phyloP scores from a whole-genome alignment of 805 yeast genomes.

The Starmerella gropengiesseri region DNA sequence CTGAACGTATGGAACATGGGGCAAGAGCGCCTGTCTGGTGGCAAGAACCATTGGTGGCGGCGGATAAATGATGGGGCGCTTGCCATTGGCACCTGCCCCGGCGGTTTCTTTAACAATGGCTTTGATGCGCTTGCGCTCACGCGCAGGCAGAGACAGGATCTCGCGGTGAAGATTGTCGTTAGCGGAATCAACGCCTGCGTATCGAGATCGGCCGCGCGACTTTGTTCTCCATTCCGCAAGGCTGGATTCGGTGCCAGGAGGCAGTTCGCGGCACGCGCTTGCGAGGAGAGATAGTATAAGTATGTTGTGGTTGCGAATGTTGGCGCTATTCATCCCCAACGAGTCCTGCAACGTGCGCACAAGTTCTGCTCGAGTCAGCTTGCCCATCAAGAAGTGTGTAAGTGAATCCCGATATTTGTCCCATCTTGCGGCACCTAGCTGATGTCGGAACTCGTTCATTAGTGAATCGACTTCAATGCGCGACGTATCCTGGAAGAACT shows the following conservation, averaged over 20 bases:
- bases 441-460: slow-evolving; percentile 60
- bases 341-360: slow-evolving; percentile 47
- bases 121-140: slow-evolving; percentile 77
- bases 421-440: slow-evolving; percentile 66
- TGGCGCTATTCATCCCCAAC: slow-evolving; percentile 33
- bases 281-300: slow-evolving; percentile 71
- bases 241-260: slow-evolving; percentile 40
- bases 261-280: slow-evolving; percentile 68
- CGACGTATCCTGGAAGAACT: slow-evolving; percentile 13
- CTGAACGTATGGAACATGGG: slow-evolving; percentile 66
- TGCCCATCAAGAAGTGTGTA: slow-evolving; percentile 51
- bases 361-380: slow-evolving; percentile 65
- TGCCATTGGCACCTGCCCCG: slow-evolving; percentile 23
- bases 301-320: slow-evolving; percentile 65
- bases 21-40: slow-evolving; percentile 46
- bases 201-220: slow-evolving; percentile 31
- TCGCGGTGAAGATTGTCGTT: slow-evolving; percentile 75
- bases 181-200: slow-evolving; percentile 39
- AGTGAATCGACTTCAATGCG: slow-evolving; percentile 43
- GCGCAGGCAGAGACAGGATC: slow-evolving; percentile 71
- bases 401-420: slow-evolving; percentile 72
- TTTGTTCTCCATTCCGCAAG: slow-evolving; percentile 31
- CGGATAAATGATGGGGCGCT: slow-evolving; percentile 40
- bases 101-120: slow-evolving; percentile 68
- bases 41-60: slow-evolving; percentile 28